Conservation (phyloP, 768 basidiomycete species). For the Phaeolepiota aurea region DNA sequence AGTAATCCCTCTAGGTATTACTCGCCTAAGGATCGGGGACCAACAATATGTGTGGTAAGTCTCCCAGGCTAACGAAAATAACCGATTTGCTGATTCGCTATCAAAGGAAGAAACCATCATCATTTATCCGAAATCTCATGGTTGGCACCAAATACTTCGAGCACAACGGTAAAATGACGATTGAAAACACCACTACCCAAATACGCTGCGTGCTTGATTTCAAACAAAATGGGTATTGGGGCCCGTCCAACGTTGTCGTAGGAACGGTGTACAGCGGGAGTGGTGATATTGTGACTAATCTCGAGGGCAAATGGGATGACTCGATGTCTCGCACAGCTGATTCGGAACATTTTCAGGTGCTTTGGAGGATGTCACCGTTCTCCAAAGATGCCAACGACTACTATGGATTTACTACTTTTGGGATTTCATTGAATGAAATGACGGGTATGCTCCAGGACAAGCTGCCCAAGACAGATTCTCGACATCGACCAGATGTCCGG, state of each 20-base stretch:
- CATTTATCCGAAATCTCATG: constrained; percentile 85
- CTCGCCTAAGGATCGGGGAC: constrained; percentile 54
- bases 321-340: constrained; percentile 64
- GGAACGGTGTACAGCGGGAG: constrained; percentile 48
- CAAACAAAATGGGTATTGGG: constrained; percentile 82
- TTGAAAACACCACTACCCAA: constrained; percentile 51
- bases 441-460: constrained; percentile 53
- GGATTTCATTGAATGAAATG: constrained; percentile 76
- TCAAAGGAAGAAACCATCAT: constrained; percentile 75
- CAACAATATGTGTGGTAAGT: constrained; percentile 68
- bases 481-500: constrained; percentile 73
- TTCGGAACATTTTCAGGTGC: constrained; percentile 57
- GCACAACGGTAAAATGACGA: constrained; percentile 71
- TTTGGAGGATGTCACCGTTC: constrained; percentile 74
- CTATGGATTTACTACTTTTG: constrained; percentile 80
- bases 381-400: constrained; percentile 61
- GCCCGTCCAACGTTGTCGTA: constrained; percentile 62
- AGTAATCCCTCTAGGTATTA: constrained; percentile 72
- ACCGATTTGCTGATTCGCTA: too few species aligned
- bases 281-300: constrained; percentile 45
- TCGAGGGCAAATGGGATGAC: constrained; percentile 93
- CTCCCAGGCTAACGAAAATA: background rate
- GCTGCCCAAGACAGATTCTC: constrained; percentile 76
- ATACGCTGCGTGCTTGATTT: constrained; percentile 71
- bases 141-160: constrained; percentile 89